Percentiles rank a stretch among this genome's conserved stretches.
Conservation (phyloP, 768 basidiomycete genomes). For the Mycena galopus region DNA sequence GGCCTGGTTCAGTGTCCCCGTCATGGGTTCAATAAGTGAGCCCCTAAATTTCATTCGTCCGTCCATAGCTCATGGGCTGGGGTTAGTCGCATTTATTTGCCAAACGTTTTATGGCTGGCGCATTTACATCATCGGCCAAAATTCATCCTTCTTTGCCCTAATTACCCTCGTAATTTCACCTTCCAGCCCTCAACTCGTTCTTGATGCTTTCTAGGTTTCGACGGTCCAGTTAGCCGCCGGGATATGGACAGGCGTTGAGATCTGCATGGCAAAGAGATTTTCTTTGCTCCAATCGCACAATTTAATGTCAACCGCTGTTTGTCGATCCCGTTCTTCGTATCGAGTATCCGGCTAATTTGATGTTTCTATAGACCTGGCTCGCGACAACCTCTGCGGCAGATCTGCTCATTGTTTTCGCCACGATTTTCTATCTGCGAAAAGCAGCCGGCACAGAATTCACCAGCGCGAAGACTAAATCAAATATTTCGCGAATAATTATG, state of each 20-base stretch:
- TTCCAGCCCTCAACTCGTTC: background rate
- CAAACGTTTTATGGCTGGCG: slow-evolving; percentile 29
- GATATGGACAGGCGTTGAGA: slow-evolving; percentile 18
- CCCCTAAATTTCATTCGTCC: no score
- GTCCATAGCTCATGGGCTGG: background rate
- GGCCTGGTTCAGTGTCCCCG: slow-evolving; percentile 25
- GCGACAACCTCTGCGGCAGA: slow-evolving; percentile 7
- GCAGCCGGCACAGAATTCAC: background rate
- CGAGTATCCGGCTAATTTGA: background rate
- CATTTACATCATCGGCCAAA: slow-evolving; percentile 10
- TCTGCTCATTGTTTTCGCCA: slow-evolving; percentile 17
- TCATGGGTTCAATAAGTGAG: slow-evolving; percentile 25
- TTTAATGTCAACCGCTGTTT: slow-evolving; percentile 3
- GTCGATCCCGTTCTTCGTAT: background rate
- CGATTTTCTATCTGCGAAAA: slow-evolving; percentile 2
- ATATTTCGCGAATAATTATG: slow-evolving; percentile 6
- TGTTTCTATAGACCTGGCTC: slow-evolving; percentile 16
- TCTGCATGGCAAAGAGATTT: slow-evolving; percentile 10
- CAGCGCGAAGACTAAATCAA: background rate
- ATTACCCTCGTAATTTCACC: slow-evolving; percentile 7
- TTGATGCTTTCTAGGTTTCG: background rate
- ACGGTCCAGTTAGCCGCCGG: slow-evolving; percentile 8
- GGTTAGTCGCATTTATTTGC: slow-evolving; percentile 14
- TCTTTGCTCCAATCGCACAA: slow-evolving; percentile 11
- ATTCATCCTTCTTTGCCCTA: background rate